A percentile compares a stretch with the other conserved stretches of the same genome.
phyloP scores from a whole-genome alignment of 768 basidiomycete genomes.

The Termitomyces sp. region DNA sequence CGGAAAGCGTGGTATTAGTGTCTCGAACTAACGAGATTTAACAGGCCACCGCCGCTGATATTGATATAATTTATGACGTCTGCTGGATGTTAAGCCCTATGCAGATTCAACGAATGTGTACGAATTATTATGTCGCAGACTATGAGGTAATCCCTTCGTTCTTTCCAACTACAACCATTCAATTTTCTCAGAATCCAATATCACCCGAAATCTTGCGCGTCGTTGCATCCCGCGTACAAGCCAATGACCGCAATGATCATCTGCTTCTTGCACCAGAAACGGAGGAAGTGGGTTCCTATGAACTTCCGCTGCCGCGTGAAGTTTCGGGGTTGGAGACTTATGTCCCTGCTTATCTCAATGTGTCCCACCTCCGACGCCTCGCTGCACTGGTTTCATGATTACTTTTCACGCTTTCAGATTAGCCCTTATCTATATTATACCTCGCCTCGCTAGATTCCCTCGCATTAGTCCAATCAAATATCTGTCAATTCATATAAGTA shows the following conservation, averaged over 20 bases:
- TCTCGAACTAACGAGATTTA: slow-evolving; percentile 6
- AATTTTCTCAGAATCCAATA: slow-evolving; percentile 72
- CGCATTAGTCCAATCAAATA: slow-evolving; percentile 15
- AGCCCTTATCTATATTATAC: slow-evolving; percentile 39
- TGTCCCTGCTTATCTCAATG: slow-evolving; percentile 87
- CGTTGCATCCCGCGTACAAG: slow-evolving; percentile 91
- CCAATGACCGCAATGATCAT: slow-evolving; percentile 96
- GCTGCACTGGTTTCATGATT: slow-evolving; percentile 77
- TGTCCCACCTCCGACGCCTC: slow-evolving; percentile 82
- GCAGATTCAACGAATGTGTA: slow-evolving; percentile 99
- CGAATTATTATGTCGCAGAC: slow-evolving; percentile 98
- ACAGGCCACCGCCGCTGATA: slow-evolving; percentile 88
- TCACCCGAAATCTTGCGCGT: slow-evolving; percentile 96
- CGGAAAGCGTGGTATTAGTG: slow-evolving; percentile 4
- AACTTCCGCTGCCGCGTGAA: slow-evolving; percentile 89
- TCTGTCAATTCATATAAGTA: background rate
- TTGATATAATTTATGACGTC: slow-evolving; percentile 98
- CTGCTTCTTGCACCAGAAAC: slow-evolving; percentile 93
- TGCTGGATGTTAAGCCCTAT: slow-evolving; percentile 99
- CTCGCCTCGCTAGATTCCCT: slow-evolving; percentile 37
- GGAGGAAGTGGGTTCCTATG: slow-evolving; percentile 95
- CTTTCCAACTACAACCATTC: background rate
- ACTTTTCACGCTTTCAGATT: slow-evolving; percentile 14
- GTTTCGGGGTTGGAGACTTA: slow-evolving; percentile 96
- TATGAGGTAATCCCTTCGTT: slow-evolving; percentile 66